A percentile compares a stretch with the other conserved stretches of the same genome.
phyloP scores from a whole-genome alignment of 1,284 basidiomycete genomes.

The Sanguinoderma infundibulare region DNA sequence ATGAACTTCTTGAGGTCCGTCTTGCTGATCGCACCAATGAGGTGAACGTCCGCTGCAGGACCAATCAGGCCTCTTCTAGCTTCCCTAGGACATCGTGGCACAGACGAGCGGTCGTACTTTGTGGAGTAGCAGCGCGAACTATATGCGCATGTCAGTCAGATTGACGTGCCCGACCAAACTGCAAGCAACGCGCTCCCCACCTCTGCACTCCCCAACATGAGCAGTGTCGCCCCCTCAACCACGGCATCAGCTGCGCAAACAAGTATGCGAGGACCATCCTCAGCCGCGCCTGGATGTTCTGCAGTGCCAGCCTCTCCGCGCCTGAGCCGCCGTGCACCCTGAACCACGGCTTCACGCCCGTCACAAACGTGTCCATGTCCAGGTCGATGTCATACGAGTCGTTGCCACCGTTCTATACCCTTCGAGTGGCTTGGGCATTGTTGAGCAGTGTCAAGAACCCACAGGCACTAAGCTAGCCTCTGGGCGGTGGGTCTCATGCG shows the following conservation, averaged over 20 bases:
- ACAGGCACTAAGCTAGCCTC: too few relatives aligned
- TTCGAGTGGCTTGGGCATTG: too few relatives aligned
- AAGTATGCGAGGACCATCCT: conserved; percentile 98
- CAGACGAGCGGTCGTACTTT: conserved; percentile 95
- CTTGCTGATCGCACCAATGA: conserved; percentile 98
- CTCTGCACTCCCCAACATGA: conserved; percentile 96
- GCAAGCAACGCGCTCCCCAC: conserved; percentile 87
- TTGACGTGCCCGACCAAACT: not conserved
- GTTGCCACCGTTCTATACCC: too few relatives aligned
- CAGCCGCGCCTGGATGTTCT: conserved; percentile 97
- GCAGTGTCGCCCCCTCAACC: conserved; percentile 85
- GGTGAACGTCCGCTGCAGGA: conserved; percentile 89
- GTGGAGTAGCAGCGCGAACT: conserved; percentile 96
- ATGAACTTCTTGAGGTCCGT: conserved; percentile 98
- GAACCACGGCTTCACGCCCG: conserved; percentile 84
- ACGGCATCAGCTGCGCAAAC: conserved; percentile 96
- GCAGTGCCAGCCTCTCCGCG: conserved; percentile 94
- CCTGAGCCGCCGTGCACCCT: conserved; percentile 85
- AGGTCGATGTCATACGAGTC: conserved; percentile 92
- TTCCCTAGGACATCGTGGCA: not conserved
- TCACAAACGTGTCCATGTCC: conserved; percentile 95
- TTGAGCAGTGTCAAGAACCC: too few relatives aligned
- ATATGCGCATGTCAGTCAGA: not conserved
- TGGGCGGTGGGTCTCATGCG: too few relatives aligned
- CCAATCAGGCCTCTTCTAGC: not conserved